phyloP scores from a whole-genome alignment of 352 stramenopile genomes.

The Blastocystis sp. region DNA sequence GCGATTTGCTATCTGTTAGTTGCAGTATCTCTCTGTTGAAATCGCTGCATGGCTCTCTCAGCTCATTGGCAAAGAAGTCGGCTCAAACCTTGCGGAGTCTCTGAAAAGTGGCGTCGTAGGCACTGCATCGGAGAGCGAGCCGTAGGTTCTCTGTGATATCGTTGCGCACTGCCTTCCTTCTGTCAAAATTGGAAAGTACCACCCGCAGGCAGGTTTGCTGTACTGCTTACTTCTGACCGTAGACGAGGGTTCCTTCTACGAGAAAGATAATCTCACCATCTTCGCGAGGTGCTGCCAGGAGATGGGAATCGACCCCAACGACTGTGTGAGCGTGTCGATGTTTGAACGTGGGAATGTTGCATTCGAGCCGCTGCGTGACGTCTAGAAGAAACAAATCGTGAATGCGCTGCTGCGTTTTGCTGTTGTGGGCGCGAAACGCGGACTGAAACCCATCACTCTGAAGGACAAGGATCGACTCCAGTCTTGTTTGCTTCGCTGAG shows the following conservation, averaged over 20 bases:
- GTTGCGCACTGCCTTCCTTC: not conserved
- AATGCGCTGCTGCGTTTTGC: slow-evolving; percentile 1
- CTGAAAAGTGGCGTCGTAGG: not conserved
- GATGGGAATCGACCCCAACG: not conserved
- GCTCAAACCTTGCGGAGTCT: not conserved
- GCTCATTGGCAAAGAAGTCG: not conserved
- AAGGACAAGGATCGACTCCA: not conserved
- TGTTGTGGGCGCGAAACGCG: not conserved
- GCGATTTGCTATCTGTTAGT: not conserved
- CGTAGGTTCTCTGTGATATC: not conserved
- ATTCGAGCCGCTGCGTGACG: not conserved
- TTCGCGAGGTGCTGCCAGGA: not conserved
- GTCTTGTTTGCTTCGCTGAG: not conserved
- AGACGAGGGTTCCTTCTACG: slow-evolving; percentile 11
- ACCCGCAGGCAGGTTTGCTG: not conserved
- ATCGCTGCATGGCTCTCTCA: not conserved
- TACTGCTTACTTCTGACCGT: not conserved
- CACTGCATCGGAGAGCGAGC: not conserved
- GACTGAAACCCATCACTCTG: not conserved
- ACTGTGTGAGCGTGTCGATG: slow-evolving; percentile 9
- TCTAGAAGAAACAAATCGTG: slow-evolving; percentile 7
- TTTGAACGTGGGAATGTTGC: not conserved
- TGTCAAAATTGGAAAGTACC: not conserved
- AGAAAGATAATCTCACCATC: not conserved
- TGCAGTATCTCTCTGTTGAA: not conserved